Conservation (phyloP, 1,284 basidiomycete species). For the Mycosarcoma mackinlayi region DNA sequence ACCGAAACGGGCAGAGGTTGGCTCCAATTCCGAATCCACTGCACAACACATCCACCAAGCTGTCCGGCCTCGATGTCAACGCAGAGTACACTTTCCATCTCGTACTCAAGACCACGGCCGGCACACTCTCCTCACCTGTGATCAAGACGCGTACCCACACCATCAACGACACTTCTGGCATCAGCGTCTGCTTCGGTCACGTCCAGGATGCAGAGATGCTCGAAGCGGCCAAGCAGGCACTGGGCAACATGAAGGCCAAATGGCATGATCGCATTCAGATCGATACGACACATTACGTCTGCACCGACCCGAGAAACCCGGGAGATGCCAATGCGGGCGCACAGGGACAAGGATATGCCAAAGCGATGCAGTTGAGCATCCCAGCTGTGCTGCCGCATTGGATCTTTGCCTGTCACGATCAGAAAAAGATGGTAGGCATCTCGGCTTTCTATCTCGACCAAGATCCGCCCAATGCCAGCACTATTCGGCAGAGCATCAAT, state of each 20-base stretch:
- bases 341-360: constrained; percentile 46
- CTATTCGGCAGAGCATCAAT: constrained; percentile 44
- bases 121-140: constrained; percentile 56
- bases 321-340: constrained; percentile 32
- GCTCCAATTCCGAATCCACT: constrained; percentile 65
- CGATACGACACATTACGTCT: constrained; percentile 66
- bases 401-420: constrained; percentile 65
- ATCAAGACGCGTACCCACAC: constrained; percentile 62
- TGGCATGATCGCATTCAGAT: constrained; percentile 93
- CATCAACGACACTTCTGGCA: constrained; percentile 64
- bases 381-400: constrained; percentile 67
- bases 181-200: constrained; percentile 64
- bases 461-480: constrained; percentile 61
- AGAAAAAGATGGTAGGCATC: constrained; percentile 66
- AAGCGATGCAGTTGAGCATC: constrained; percentile 66
- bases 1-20: constrained; percentile 62
- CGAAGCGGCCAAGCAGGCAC: constrained; percentile 49
- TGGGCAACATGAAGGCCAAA: constrained; percentile 55
- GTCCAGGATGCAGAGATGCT: constrained; percentile 47
- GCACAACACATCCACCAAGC: constrained; percentile 64
- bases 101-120: constrained; percentile 64
- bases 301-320: constrained; percentile 56
- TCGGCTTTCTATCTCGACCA: constrained; percentile 64
- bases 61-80: constrained; percentile 63
- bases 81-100: constrained; percentile 67